Evolutionary conservation across 805 yeast species (phyloP).

Genomic region (Candida germanica): DNA sequence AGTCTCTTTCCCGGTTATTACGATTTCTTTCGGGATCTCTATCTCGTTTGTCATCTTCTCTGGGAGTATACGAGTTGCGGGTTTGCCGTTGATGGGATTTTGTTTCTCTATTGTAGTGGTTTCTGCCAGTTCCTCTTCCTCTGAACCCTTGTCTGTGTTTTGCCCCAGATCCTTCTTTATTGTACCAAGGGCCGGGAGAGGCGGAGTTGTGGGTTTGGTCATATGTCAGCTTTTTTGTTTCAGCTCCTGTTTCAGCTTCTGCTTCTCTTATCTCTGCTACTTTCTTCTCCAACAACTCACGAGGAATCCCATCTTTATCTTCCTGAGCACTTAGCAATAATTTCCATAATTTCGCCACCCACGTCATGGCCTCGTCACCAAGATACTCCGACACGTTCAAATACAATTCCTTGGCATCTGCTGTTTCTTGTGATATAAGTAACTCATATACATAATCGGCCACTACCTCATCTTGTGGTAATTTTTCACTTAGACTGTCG

Average conservation of each 20-base stretch:
- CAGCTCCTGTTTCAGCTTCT: slow-evolving; percentile 1
- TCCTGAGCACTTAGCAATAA: slow-evolving; percentile 42
- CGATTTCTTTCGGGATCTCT: too few species aligned
- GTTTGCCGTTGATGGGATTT: background rate
- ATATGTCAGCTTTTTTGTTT: slow-evolving; percentile 4
- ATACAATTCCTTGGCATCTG: slow-evolving; percentile 40
- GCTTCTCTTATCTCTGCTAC: too few species aligned
- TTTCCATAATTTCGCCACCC: slow-evolving; percentile 45
- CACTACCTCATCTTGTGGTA: slow-evolving; percentile 53
- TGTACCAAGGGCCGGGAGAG: too few species aligned
- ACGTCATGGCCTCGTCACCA: slow-evolving; percentile 35
- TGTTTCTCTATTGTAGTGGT: slow-evolving; percentile 1
- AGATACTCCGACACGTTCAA: slow-evolving; percentile 46
- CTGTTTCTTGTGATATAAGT: slow-evolving; percentile 29
- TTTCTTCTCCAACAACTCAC: slow-evolving; percentile 2
- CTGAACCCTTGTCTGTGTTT: slow-evolving; percentile 5
- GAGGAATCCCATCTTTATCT: slow-evolving; percentile 46
- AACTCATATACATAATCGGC: slow-evolving; percentile 45
- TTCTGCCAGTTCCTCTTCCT: background rate
- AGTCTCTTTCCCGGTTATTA: background rate
- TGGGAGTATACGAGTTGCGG: too few species aligned
- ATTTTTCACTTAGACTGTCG: slow-evolving; percentile 27
- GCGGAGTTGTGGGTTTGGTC: too few species aligned
- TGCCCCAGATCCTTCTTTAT: background rate
- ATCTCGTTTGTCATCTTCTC: too few species aligned